Base-by-base conservation (phyloP, 2,329 filamentous ascomycete genomes). In the Aureobasidium namibiae region DNA sequence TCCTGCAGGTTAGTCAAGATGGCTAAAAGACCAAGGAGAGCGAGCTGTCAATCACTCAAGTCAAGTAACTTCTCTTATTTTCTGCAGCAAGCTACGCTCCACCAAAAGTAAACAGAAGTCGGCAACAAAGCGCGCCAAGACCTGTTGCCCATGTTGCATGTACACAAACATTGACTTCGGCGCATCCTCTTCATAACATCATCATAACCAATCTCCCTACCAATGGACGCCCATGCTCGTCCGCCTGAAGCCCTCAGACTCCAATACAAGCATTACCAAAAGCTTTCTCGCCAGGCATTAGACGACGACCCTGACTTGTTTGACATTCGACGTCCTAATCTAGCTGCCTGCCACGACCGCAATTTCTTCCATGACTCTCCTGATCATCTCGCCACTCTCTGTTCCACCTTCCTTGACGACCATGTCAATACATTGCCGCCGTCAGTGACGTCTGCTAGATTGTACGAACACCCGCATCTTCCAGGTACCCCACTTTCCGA, bases 201-300 rank as follows among this genome's bases (percentile, higher is more conserved):
- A 44, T 41, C 23, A 4, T 44, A 21, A 24, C 26, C 41, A 16
- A 44, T 44, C 16, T 26, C 42, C 8, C 21, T 14, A 8, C 16
- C 9, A 29, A 48, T 60, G 5, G 88, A 95, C 72, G 86, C 91
- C 29, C 84, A 92, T 70, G 84, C 90, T 71, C 85, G 86, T 66
- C 89, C 91, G 1, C 89, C 91, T 3, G 82, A 85, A 13, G 72
- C 78, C 52, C 78, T 96, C 64, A 84, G 86, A 62, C 75, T 80
- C 46, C 75, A 84, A 57, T 96, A 90, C 82, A 96, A 96, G 72
- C 75, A 75, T 42, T 90, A 87, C 65, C 84, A 87, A 24, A 86
- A 82, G 63, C 34, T 49, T 16, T 34, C 53, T 36, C 33, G 53
- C 14, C 61, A 74, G 10, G 80, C 84, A 63, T 73, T 79, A 21